A percentile compares a stretch with the other conserved stretches of the same genome.
phyloP scores from a whole-genome alignment of 192 early-diverging fungal species.

The Spizellomyces punctatus region DNA sequence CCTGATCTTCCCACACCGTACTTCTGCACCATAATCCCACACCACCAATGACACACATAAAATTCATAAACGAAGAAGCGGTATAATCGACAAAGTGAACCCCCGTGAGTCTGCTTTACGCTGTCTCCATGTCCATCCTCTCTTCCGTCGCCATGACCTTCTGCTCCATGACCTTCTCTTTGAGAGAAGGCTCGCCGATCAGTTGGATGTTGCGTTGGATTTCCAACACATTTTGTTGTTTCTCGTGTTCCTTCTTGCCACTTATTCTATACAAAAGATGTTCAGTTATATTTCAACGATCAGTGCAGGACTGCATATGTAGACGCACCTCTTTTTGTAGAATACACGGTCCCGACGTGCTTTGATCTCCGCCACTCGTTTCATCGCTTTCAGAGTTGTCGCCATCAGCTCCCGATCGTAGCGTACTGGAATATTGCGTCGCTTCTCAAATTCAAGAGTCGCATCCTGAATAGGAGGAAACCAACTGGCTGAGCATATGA shows the following conservation, averaged over 20 bases:
- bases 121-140: constrained; percentile 71
- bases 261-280: constrained; percentile 47
- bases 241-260: constrained; percentile 83
- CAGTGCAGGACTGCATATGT: background rate
- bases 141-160: constrained; percentile 55
- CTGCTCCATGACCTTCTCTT: constrained; percentile 65
- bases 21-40: no score
- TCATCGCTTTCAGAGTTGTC: constrained; percentile 98
- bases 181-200: constrained; percentile 61
- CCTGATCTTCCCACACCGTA: no score
- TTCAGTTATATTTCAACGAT: constrained; percentile 46
- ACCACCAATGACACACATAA: no score
- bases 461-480: constrained; percentile 66
- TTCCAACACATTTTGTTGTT: constrained; percentile 70
- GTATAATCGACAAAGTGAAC: background rate
- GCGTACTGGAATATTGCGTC: constrained; percentile 95
- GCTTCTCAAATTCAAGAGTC: constrained; percentile 98
- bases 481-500: background rate
- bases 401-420: constrained; percentile 97
- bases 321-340: constrained; percentile 61
- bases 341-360: constrained; percentile 90
- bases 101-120: constrained; percentile 33
- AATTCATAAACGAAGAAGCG: no score
- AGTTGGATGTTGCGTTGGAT: constrained; percentile 90
- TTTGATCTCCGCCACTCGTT: constrained; percentile 94